Evolutionary conservation across 306 rosid genomes (phyloP), one percentile per base, ranked within the genome.

Genomic region (Cicer chorassanicum): DNA sequence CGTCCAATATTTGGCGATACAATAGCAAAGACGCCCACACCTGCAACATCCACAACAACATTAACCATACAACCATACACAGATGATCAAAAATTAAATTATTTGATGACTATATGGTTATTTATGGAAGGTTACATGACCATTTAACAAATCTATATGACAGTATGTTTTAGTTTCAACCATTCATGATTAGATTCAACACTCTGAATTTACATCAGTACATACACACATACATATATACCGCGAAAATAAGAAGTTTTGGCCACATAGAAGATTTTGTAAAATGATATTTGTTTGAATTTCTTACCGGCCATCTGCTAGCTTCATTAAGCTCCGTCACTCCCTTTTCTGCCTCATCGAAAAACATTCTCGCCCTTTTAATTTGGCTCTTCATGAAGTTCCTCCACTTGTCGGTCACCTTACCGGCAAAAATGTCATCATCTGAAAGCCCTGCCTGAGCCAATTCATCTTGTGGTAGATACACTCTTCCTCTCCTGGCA

Each of bases 1-100:
- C 97, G 11, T 91, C 95, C 83, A 91, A 81, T 80, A 91, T 91
- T 75, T 81, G 87, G 6, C 95, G 81, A 75, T 91, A 91, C 18
- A 91, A 61, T 34, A 86, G 76, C 86, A 91, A 80, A 0, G 97
- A 86, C 0, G 97, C 95, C 90, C 85, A 86, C 15, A 89, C 95
- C 97, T 91, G 74, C 79, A 83, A 76, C 50, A 81, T 11, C 53
- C 74, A 74, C 70, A 81, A 62, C 7, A 81, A 46, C 16, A 6
- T 64, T 74, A 6, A 44, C n/a, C 2, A 50, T 6, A 13, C 55
- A 6, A 44, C 49, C 19, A 50, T 14, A 13, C 55, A 50, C 15
- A 50, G 19, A n/a, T 50, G 55, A 8, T 50, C 0, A 29, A 5
- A 50, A 2, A 11, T 14, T 50, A 50, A 49, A 50, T 6, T 50